Percentiles rank a stretch among this genome's conserved stretches.
These are phyloP conservation scores for Sanghuangporus weigelae DNA, from an alignment of 1,284 basidiomycete genomes.

Conservation along the genomic window DNA sequence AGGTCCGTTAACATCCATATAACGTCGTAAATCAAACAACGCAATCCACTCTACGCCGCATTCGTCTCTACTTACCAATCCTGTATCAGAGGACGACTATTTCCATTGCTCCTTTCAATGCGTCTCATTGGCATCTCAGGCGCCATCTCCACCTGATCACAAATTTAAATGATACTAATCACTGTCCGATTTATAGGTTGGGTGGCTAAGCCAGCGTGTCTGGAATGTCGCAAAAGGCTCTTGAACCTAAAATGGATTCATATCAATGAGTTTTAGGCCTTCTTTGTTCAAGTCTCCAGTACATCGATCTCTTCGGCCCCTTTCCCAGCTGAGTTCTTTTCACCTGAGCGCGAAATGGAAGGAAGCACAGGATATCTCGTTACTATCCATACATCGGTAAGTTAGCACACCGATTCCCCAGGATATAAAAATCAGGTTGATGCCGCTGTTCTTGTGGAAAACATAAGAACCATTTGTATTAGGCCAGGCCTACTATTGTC, in stretches of 20 bases:
- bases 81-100: not conserved
- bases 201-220: not conserved
- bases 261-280: not conserved
- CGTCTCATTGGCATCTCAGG: not conserved
- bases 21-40: not conserved
- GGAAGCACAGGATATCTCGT: not conserved
- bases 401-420: not conserved
- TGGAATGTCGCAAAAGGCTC: not conserved
- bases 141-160: not conserved
- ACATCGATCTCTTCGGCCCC: too few relatives aligned
- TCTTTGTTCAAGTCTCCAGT: not conserved
- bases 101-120: not conserved
- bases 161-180: not conserved
- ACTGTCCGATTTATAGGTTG: not conserved
- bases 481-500: conserved; percentile 1
- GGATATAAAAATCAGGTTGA: not conserved
- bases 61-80: not conserved
- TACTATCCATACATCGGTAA: not conserved
- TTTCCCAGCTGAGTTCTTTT: too few relatives aligned
- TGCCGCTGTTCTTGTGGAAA: not conserved
- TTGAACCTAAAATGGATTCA: not conserved
- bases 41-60: not conserved
- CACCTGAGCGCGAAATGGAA: not conserved
- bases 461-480: not conserved
- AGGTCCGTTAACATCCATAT: not conserved